phyloP scores from a whole-genome alignment of 2,329 filamentous ascomycete genomes.

The Ophiognomonia clavigignenti-juglandacearum region DNA sequence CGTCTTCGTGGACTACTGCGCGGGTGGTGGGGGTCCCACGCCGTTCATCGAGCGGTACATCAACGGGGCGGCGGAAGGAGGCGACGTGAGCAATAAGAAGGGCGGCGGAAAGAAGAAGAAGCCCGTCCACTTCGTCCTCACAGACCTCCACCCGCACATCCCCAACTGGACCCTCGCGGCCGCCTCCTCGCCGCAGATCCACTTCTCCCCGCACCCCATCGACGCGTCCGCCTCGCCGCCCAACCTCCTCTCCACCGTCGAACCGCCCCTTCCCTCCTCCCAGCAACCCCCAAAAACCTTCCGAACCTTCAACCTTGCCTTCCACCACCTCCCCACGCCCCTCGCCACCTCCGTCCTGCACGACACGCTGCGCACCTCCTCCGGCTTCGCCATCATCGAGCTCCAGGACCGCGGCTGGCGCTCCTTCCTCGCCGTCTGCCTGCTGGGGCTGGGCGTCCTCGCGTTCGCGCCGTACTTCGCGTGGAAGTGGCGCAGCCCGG shows the following conservation, averaged over 20 bases:
- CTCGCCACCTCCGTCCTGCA: conserved; percentile 56
- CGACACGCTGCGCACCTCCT: conserved; percentile 59
- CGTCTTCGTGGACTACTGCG: conserved; percentile 71
- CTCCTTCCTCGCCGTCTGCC: conserved; percentile 47
- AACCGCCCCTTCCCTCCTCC: background rate
- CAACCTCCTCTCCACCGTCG: conserved; percentile 33
- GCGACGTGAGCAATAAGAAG: conserved; percentile 24
- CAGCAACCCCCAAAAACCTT: conserved; percentile 45
- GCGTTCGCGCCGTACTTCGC: conserved; percentile 48
- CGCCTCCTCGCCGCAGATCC: conserved; percentile 48
- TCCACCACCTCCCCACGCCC: conserved; percentile 70
- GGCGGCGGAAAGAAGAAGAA: conserved; percentile 4
- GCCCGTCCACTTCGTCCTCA: conserved; percentile 56
- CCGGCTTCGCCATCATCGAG: conserved; percentile 69
- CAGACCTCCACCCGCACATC: conserved; percentile 61
- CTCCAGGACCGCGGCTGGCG: conserved; percentile 61
- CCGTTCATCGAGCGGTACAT: conserved; percentile 57
- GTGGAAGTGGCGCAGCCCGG: conserved; percentile 45
- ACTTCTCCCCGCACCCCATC: conserved; percentile 55
- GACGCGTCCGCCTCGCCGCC: conserved; percentile 60
- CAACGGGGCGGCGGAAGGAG: conserved; percentile 24
- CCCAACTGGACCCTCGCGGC: conserved; percentile 53
- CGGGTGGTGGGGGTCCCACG: conserved; percentile 68
- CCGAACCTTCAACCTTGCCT: conserved; percentile 67
- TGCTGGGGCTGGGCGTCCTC: conserved; percentile 49